phyloP scores from a whole-genome alignment of 371 early-diverging fungal species.

The Lichtheimia hyalospora region DNA sequence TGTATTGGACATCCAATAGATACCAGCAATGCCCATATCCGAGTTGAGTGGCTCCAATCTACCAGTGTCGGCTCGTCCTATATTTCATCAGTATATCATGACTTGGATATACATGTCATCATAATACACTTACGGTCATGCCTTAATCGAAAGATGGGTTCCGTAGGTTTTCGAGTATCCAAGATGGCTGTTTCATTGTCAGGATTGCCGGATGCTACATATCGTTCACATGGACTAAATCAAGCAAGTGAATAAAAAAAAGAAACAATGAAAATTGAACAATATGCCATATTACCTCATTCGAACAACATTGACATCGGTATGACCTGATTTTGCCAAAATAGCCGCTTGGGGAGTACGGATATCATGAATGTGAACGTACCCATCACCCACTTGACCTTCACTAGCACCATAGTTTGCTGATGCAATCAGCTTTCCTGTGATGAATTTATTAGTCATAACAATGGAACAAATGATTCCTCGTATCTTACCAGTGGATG shows the following conservation, averaged over 20 bases:
- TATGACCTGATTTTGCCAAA: constrained; percentile 28
- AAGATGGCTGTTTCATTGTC: constrained; percentile 35
- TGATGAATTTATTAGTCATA: too few relatives aligned
- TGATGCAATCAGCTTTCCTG: constrained; percentile 25
- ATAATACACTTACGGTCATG: constrained; percentile 30
- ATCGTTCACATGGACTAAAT: constrained; percentile 36
- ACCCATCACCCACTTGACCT: constrained; percentile 28
- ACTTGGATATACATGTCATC: not conserved
- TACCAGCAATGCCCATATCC: constrained; percentile 38
- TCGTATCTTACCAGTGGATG: constrained; percentile 15
- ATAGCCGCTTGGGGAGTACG: constrained; percentile 9
- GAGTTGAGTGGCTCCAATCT: constrained; percentile 18
- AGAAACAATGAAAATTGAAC: not conserved
- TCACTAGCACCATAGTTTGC: constrained; percentile 31
- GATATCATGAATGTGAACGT: constrained; percentile 34
- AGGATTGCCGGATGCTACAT: constrained; percentile 39
- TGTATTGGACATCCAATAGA: constrained; percentile 38
- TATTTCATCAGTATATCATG: not conserved
- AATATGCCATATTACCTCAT: constrained; percentile 25
- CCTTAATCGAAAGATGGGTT: constrained; percentile 17
- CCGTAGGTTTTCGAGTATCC: constrained; percentile 27
- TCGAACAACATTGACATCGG: constrained; percentile 40
- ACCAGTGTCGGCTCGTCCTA: not conserved
- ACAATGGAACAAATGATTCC: too few relatives aligned
- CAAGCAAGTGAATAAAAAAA: not conserved